Evolutionary conservation across 768 basidiomycete species (phyloP).

Genomic region (Mycena polygramma): DNA sequence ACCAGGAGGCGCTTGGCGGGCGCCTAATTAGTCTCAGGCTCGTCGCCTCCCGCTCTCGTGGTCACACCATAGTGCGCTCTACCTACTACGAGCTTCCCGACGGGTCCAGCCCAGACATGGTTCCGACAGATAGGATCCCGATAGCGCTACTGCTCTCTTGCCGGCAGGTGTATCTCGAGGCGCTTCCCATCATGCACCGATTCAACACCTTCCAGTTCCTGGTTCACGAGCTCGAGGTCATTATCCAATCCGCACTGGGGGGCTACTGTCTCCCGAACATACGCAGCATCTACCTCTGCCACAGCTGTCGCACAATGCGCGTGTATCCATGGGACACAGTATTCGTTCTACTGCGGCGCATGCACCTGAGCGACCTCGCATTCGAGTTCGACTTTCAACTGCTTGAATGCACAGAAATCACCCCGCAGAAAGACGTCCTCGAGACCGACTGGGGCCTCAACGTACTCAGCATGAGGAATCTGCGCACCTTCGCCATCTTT

Average conservation of each 20-base stretch:
- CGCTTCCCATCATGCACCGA: conserved; percentile 12
- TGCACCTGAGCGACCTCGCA: not conserved
- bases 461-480: not conserved
- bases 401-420: not conserved
- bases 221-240: not conserved
- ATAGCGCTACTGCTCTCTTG: conserved; percentile 14
- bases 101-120: no score
- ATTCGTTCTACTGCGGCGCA: conserved; percentile 6
- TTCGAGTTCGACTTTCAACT: conserved; percentile 7
- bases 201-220: conserved; percentile 18
- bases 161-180: conserved; percentile 28
- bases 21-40: conserved; percentile 1
- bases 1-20: conserved; percentile 19
- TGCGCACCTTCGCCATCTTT: conserved; percentile 3
- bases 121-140: not conserved
- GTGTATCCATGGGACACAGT: not conserved
- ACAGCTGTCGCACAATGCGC: not conserved
- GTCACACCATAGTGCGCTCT: not conserved
- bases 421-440: not conserved
- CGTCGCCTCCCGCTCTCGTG: not conserved
- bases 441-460: not conserved
- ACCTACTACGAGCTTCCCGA: not conserved
- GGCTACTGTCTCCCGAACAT: conserved; percentile 11
- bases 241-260: conserved; percentile 5
- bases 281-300: conserved; percentile 4